Evolutionary conservation across 139 green algal genomes (phyloP), one percentile per base, ranked within the genome.

Genomic region (Chlorella vulgaris): DNA sequence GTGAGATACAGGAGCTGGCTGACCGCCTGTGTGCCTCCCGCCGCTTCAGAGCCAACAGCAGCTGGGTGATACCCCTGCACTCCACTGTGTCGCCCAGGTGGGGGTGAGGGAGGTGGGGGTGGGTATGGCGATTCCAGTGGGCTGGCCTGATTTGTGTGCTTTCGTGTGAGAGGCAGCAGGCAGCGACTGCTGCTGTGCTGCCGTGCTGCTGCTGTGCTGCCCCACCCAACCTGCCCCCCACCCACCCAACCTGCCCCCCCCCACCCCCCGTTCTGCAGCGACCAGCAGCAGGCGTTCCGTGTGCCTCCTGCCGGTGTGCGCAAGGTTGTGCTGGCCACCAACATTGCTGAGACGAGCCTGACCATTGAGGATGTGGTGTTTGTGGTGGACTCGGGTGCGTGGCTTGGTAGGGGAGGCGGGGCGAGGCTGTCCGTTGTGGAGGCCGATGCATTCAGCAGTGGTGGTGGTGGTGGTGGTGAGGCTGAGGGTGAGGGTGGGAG

Each of bases 331-430:
- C 82, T 98, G 73, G 87, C 95, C 29, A 99, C 96, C 73, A 99
- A 98, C 89, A 99, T 99, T 65, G 97, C 97, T 0, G 97, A 99
- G 88, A 99, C 97, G 26, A 94, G 84, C 42, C 85, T 99, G 36
- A 99, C 96, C 0, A 97, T 99, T 74, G 94, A 98, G 74, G 96
- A 99, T 73, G 92, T 99, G 21, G 94, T 98, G 35, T 95, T 91
- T 67, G 96, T 99, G 26, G 86, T 99, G 31, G 94, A 98, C 80
- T 82, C 67, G 29, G 95, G 77, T 76, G 43, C 22, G 67, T 10
- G 22, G 18, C 50, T 31, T 24, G 2, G 2, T 15, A 55, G 13
- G 13, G 15, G 15, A 55, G 15, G 35, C 65, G 31, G 7, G 43
- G 62, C 29, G 60, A 15, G 13, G 47, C 47, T 55, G 47, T 15